Evolutionary conservation across 139 green algal genomes (phyloP).

Genomic region (Dunaliella primolecta): DNA sequence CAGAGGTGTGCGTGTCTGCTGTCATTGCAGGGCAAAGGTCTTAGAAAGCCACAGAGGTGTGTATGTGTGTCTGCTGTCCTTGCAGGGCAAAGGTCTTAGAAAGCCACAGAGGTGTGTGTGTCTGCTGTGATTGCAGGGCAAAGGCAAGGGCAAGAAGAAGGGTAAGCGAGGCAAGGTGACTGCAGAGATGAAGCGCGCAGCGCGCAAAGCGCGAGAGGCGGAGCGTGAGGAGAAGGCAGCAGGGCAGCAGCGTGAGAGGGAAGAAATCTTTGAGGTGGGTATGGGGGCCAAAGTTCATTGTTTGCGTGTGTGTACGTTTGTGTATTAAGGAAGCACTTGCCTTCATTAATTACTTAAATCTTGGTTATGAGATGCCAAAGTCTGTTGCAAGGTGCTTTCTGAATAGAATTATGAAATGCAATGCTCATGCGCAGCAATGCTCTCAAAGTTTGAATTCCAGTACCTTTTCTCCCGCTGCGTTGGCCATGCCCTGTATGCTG

Average conservation of each 20-base stretch:
- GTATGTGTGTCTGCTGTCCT: not conserved
- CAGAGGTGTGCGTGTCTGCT: not conserved
- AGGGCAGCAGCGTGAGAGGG: conserved; percentile 28
- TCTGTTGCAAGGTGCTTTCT: no score
- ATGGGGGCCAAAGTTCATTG: no score
- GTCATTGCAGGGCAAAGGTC: not conserved
- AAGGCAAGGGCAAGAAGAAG: conserved; percentile 28
- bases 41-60: no score
- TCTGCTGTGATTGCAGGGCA: not conserved
- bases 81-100: not conserved
- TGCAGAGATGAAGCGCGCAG: conserved; percentile 59
- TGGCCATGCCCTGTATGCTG: no score
- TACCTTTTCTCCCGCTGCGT: no score
- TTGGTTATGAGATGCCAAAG: no score
- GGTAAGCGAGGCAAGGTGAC: conserved; percentile 47
- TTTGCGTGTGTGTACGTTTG: no score
- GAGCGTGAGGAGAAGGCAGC: conserved; percentile 43
- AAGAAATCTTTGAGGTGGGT: conserved; percentile 94
- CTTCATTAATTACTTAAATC: no score
- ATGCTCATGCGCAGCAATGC: no score
- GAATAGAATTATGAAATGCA: no score
- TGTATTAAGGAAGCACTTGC: no score
- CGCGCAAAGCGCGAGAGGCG: conserved; percentile 47
- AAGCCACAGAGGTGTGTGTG: not conserved
- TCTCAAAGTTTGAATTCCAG: no score